Conservation (phyloP, 352 stramenopile species). For the Phytopythium kandeliae region DNA sequence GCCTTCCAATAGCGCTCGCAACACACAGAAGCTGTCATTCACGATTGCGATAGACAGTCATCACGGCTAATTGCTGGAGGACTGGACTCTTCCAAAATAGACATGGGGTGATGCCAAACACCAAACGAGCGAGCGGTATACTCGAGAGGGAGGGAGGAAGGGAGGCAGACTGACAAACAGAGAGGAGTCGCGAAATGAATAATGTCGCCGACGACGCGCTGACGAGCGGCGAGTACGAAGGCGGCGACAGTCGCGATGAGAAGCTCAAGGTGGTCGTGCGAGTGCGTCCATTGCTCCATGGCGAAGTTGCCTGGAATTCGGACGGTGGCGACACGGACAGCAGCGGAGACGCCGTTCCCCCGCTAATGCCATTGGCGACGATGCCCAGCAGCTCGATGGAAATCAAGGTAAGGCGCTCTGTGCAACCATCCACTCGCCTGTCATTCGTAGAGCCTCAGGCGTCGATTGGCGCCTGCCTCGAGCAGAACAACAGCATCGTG, state of each 20-base stretch:
- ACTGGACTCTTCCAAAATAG: background rate
- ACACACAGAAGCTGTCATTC: background rate
- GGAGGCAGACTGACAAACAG: background rate
- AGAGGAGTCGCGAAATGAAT: too few relatives aligned
- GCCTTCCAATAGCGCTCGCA: background rate
- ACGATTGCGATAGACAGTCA: too few relatives aligned
- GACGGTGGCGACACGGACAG: background rate
- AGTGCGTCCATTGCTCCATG: constrained; percentile 44
- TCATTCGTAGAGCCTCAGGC: background rate
- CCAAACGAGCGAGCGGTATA: background rate
- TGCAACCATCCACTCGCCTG: too few relatives aligned
- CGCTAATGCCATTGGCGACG: background rate
- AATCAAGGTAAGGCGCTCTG: constrained; percentile 19
- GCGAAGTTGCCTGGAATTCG: constrained; percentile 31
- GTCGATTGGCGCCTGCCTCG: background rate
- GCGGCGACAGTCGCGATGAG: constrained; percentile 22
- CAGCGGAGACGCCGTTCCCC: background rate
- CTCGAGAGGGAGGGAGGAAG: background rate
- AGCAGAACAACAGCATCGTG: constrained; percentile 32
- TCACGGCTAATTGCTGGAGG: too few relatives aligned
- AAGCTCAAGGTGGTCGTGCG: constrained; percentile 63
- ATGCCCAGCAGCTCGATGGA: constrained; percentile 16
- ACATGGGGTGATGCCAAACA: background rate
- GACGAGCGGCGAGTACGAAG: background rate
- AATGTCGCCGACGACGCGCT: background rate